phyloP scores from a whole-genome alignment of 345 rosid genomes.

The Salix udensis region DNA sequence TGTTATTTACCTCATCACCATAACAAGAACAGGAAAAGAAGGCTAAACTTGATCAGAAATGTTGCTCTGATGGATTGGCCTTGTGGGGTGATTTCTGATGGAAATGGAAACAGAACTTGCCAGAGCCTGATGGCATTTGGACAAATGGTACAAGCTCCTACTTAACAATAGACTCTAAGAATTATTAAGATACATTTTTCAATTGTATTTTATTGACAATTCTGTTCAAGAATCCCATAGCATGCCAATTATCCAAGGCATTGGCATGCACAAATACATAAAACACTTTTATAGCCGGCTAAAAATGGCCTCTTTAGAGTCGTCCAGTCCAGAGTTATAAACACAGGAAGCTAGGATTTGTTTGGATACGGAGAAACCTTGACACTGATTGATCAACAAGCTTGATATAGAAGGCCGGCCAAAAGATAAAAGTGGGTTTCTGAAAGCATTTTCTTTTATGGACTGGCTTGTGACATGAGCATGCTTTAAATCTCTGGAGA shows the following conservation, averaged over 20 bases:
- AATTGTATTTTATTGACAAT: too few relatives aligned
- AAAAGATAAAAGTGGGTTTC: slow-evolving; percentile 4
- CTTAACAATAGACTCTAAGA: too few relatives aligned
- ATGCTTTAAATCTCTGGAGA: slow-evolving; percentile 8
- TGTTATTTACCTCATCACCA: neutral
- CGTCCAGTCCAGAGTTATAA: neutral
- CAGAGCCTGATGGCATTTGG: too few relatives aligned
- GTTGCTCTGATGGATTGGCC: neutral
- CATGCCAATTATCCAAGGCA: neutral
- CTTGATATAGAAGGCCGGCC: slow-evolving; percentile 3
- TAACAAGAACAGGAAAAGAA: neutral
- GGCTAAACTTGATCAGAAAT: neutral
- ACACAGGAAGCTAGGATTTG: neutral
- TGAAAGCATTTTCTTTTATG: slow-evolving; percentile 6
- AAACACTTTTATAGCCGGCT: too few relatives aligned
- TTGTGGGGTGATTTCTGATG: neutral
- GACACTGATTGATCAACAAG: neutral
- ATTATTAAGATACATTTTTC: too few relatives aligned
- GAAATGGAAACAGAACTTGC: too few relatives aligned
- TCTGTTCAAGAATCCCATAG: neutral
- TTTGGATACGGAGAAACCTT: neutral
- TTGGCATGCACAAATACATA: too few relatives aligned
- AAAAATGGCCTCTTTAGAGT: neutral
- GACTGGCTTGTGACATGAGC: neutral
- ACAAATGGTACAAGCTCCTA: too few relatives aligned